phyloP scores from a whole-genome alignment of 495 filamentous ascomycete species.

The Lentithecium fluviatile region DNA sequence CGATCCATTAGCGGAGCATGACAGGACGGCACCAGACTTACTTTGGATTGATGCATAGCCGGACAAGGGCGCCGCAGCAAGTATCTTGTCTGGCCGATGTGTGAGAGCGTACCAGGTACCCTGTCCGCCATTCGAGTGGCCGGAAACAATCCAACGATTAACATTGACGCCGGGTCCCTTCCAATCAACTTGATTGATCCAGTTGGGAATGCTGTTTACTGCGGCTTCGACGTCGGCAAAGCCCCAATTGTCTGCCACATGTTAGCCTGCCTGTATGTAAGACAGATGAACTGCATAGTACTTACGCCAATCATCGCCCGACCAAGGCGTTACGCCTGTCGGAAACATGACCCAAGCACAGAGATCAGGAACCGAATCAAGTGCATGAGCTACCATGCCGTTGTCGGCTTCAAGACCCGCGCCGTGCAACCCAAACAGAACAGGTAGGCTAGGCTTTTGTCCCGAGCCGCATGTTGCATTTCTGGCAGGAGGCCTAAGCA shows the following conservation, averaged over 20 bases:
- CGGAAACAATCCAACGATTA: constrained; percentile 54
- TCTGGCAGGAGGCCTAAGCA: constrained; percentile 56
- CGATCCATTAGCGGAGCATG: not conserved
- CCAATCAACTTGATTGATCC: constrained; percentile 54
- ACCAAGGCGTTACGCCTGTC: constrained; percentile 60
- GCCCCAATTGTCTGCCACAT: constrained; percentile 54
- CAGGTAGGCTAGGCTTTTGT: constrained; percentile 38
- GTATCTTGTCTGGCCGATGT: constrained; percentile 57
- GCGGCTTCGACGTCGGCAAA: constrained; percentile 57
- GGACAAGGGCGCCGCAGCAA: constrained; percentile 57
- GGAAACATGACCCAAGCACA: constrained; percentile 60
- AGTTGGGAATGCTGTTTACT: constrained; percentile 50
- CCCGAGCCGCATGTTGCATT: constrained; percentile 39
- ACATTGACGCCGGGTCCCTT: constrained; percentile 47
- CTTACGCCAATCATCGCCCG: constrained; percentile 64
- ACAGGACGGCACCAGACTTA: constrained; percentile 28
- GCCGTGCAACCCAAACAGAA: constrained; percentile 55
- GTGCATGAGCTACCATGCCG: constrained; percentile 46
- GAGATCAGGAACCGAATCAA: constrained; percentile 53
- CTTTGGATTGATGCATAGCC: constrained; percentile 61
- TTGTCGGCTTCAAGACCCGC: constrained; percentile 58
- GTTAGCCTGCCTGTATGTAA: constrained; percentile 32
- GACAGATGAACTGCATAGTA: no score
- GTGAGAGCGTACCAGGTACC: constrained; percentile 60
- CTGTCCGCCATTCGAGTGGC: constrained; percentile 62